A percentile compares a stretch with the other conserved stretches of the same genome.
Conservation (phyloP, 1,284 basidiomycete genomes). For the Microbotryomycetes sp. region DNA sequence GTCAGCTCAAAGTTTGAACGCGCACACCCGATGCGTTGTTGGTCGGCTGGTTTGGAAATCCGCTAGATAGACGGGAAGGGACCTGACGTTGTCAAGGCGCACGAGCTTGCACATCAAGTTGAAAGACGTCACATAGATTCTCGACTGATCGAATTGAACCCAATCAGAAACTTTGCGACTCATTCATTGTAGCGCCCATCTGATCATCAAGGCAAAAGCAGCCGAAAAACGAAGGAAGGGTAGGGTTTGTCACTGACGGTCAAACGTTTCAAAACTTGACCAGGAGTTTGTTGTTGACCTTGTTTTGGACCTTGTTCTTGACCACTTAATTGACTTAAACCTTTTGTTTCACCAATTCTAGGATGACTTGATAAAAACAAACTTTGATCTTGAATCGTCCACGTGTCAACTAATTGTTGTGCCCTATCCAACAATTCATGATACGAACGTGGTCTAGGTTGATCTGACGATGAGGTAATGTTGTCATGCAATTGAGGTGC, state of each 20-base stretch:
- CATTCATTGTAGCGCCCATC: no score
- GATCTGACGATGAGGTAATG: constrained; percentile 13
- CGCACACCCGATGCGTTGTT: no score
- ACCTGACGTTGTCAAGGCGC: not conserved
- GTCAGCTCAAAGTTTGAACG: no score
- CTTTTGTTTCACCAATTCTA: constrained; percentile 69
- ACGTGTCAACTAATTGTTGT: constrained; percentile 51
- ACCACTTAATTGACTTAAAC: constrained; percentile 64
- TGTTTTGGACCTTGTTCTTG: constrained; percentile 60
- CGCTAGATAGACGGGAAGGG: not conserved
- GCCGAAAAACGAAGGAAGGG: no score
- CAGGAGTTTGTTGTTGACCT: constrained; percentile 26
- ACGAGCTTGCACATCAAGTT: not conserved
- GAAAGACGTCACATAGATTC: no score
- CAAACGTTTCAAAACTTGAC: constrained; percentile 33
- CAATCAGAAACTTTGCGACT: no score
- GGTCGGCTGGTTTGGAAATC: no score
- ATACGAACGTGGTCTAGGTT: constrained; percentile 47
- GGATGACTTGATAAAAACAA: constrained; percentile 76
- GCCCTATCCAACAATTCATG: constrained; percentile 57
- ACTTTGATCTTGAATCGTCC: constrained; percentile 56
- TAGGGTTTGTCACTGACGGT: constrained; percentile 30
- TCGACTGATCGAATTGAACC: no score
- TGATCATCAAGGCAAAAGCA: no score
- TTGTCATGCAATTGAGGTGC: constrained; percentile 51